phyloP scores from a whole-genome alignment of 371 early-diverging fungal species.

The Paraphysoderma sedebokerense region DNA sequence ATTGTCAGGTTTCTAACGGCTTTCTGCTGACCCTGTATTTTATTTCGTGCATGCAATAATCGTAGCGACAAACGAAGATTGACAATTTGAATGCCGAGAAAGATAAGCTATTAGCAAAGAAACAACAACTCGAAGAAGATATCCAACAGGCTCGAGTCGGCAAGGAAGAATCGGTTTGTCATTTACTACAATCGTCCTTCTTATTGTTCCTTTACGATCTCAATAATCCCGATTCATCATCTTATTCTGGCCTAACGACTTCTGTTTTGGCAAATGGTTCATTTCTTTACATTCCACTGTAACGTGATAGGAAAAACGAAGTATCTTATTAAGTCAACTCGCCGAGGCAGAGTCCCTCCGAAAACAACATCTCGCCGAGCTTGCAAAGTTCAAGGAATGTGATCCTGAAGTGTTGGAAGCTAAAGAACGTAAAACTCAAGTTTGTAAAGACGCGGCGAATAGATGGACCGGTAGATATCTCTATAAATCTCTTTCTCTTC shows the following conservation, averaged over 20 bases:
- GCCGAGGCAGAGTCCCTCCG: slow-evolving; percentile 18
- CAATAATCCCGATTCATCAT: neutral
- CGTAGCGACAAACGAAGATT: slow-evolving; percentile 21
- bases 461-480: slow-evolving; percentile 58
- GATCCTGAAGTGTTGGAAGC: slow-evolving; percentile 53
- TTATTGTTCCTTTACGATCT: neutral
- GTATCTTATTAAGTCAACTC: slow-evolving; percentile 22
- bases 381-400: slow-evolving; percentile 47
- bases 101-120: slow-evolving; percentile 15
- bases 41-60: slow-evolving; percentile 3
- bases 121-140: slow-evolving; percentile 14
- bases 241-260: neutral
- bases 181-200: too few species aligned
- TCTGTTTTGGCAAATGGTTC: neutral
- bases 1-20: neutral
- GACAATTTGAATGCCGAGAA: slow-evolving; percentile 22
- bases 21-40: neutral
- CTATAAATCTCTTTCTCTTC: neutral
- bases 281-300: neutral
- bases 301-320: slow-evolving; percentile 29
- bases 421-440: slow-evolving; percentile 31
- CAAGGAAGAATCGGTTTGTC: slow-evolving; percentile 37
- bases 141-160: slow-evolving; percentile 20
- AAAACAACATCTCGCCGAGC: slow-evolving; percentile 18
- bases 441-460: slow-evolving; percentile 60